Evolutionary conservation across 1,284 basidiomycete genomes (phyloP).

Genomic region (Tylopilus sp.): DNA sequence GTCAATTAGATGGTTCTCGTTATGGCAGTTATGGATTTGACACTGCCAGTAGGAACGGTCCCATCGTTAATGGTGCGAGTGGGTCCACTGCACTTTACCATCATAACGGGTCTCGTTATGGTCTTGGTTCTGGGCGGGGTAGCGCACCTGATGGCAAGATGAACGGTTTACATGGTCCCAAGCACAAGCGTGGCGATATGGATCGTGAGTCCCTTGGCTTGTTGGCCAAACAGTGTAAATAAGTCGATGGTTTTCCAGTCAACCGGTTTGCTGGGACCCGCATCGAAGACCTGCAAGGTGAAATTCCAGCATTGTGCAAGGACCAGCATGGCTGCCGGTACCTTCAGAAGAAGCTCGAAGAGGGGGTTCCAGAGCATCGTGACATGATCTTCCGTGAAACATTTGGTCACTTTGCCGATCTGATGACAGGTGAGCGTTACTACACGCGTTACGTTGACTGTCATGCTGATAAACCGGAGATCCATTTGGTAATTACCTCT

Average conservation of each 20-base stretch:
- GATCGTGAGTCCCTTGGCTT: constrained; percentile 70
- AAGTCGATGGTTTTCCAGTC: constrained; percentile 44
- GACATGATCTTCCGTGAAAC: constrained; percentile 99
- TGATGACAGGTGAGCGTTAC: constrained; percentile 81
- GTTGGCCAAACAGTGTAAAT: not conserved
- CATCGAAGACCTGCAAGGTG: constrained; percentile 92
- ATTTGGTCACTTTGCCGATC: constrained; percentile 94
- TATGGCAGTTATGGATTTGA: constrained; percentile 71
- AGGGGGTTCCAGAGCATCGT: constrained; percentile 89
- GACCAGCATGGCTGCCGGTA: constrained; percentile 99
- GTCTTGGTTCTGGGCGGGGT: constrained; percentile 56
- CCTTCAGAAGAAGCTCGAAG: constrained; percentile 98
- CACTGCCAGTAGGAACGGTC: constrained; percentile 38
- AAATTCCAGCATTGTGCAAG: constrained; percentile 93
- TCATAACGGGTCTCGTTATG: constrained; percentile 73
- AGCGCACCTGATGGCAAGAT: constrained; percentile 65
- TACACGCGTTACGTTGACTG: constrained; percentile 6
- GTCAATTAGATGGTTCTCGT: constrained; percentile 47
- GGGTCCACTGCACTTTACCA: constrained; percentile 81
- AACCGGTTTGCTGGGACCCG: constrained; percentile 94
- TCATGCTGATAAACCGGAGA: constrained; percentile 46
- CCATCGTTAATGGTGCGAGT: constrained; percentile 47
- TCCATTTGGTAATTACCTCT: constrained; percentile 99
- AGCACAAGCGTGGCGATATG: constrained; percentile 90
- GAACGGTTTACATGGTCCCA: constrained; percentile 85